Evolutionary conservation across 768 basidiomycete genomes (phyloP), one percentile per base, ranked within the genome.

Genomic region (Solioccasus polychromus): DNA sequence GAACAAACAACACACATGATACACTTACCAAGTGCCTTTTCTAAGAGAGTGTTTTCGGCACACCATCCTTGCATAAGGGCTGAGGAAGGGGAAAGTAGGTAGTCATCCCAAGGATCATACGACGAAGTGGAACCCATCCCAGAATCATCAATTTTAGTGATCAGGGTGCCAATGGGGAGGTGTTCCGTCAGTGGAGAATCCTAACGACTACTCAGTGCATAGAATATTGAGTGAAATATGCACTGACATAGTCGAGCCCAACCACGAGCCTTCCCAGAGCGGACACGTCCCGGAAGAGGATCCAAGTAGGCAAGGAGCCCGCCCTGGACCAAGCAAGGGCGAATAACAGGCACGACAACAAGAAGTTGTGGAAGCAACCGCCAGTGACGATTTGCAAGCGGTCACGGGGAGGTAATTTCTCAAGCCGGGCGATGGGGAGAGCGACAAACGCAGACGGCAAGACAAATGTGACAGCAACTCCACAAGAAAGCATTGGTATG

Each of bases 331-430:
- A 66, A n/a, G 71, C 59, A 12, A 71, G 42, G 6, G 65, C 51
- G 3, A 70, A 48, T 15, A 86, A 66, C 7, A 79, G 23, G 37
- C 73, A 59, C 70, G 76, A 85, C 30, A 83, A 70, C 5, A 82
- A 46, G 10, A 90, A 59, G 57, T 92, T 94, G 63, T 92, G 87
- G 52, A 82, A 86, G 15, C 88, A 81, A 3, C 91, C 91, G 2
- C 85, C 80, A 8, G 85, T 73, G 25, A 82, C 71, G 38, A 93
- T 71, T 14, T 84, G 77, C n/a, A 82, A 63, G 18, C 77, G 77
- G 55, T 70, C 31, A 63, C 69, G 25, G 54, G 57, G 28, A 77
- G 64, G n/a, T 47, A 67, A 8, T 17, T 51, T 54, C 71, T 71
- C 35, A 76, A 57, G 34, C 62, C 63, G 7, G 68, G 52, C 22